phyloP scores from a whole-genome alignment of 2,329 filamentous ascomycete species.

The Xylariaceae sp. region DNA sequence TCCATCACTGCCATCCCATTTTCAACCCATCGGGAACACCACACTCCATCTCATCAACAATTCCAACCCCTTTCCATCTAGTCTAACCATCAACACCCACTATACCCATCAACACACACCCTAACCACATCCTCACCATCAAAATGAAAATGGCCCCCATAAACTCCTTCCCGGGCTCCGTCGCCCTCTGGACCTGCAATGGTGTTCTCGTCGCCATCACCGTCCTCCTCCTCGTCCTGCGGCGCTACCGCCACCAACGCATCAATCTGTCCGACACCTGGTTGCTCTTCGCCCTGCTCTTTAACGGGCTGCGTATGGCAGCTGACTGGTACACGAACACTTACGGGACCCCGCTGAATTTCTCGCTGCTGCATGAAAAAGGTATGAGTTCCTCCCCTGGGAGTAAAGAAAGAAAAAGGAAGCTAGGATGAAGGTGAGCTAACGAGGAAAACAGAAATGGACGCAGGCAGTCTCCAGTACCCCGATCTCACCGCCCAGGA shows the following conservation, averaged over 20 bases:
- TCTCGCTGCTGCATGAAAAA: not conserved
- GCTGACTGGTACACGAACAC: constrained; percentile 9
- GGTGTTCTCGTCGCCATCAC: constrained; percentile 3
- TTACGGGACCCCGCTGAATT: constrained; percentile 11
- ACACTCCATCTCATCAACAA: no score
- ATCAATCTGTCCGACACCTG: not conserved
- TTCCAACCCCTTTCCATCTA: no score
- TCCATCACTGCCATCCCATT: no score
- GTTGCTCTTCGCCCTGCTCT: constrained; percentile 3
- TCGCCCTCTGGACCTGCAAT: constrained; percentile 16
- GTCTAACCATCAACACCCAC: no score
- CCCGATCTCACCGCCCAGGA: not conserved
- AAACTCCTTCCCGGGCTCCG: not conserved
- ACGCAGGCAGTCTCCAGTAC: no score
- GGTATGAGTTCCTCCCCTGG: not conserved
- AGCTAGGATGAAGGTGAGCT: no score
- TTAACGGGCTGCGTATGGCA: constrained; percentile 7
- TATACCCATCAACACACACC: no score
- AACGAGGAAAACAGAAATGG: no score
- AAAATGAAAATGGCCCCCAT: not conserved
- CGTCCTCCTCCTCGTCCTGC: constrained; percentile 9
- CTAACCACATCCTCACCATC: not conserved
- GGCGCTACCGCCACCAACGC: constrained; percentile 3
- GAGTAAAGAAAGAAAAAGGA: no score
- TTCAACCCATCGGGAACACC: no score